Percentiles rank a stretch among this genome's conserved stretches.
These are phyloP conservation scores for Gleditsia sinensis DNA, from an alignment of 306 rosid genomes.

Conservation along the genomic window DNA sequence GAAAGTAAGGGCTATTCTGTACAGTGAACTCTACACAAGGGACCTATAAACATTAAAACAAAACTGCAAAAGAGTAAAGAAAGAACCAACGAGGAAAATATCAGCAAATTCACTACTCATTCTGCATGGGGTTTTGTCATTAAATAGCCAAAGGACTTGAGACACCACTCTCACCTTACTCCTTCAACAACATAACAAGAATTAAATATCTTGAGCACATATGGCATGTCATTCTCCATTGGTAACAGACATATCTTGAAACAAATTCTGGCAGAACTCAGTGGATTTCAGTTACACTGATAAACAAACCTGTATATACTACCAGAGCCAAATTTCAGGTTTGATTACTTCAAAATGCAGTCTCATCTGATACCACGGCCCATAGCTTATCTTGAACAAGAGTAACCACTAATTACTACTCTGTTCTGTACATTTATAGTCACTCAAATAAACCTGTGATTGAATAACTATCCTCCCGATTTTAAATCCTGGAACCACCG, in stretches of 20 bases:
- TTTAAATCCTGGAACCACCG: constrained; percentile 92
- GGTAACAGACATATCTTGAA: not conserved
- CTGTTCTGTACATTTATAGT: constrained; percentile 52
- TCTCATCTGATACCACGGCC: constrained; percentile 21
- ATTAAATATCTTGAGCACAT: constrained; percentile 22
- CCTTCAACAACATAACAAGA: constrained; percentile 31
- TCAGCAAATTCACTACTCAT: constrained; percentile 48
- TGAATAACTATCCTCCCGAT: constrained; percentile 74
- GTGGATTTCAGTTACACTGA: constrained; percentile 11
- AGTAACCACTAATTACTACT: constrained; percentile 28
- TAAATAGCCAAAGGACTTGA: constrained; percentile 22
- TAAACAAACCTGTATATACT: constrained; percentile 8
- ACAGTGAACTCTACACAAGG: constrained; percentile 52
- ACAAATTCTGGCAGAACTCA: constrained; percentile 18
- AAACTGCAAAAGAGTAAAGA: constrained; percentile 26
- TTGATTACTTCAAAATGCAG: constrained; percentile 14
- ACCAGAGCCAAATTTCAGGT: constrained; percentile 22
- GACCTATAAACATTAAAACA: constrained; percentile 39
- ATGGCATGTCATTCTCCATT: constrained; percentile 15
- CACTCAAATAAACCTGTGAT: constrained; percentile 75
- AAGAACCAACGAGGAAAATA: constrained; percentile 27
- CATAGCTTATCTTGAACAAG: constrained; percentile 10
- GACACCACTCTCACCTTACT: not conserved
- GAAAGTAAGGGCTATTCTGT: constrained; percentile 44
- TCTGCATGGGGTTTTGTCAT: constrained; percentile 1